Evolutionary conservation across 495 filamentous ascomycete species (phyloP), one percentile per base, ranked within the genome.

Genomic region (Hypoxylon rickii): DNA sequence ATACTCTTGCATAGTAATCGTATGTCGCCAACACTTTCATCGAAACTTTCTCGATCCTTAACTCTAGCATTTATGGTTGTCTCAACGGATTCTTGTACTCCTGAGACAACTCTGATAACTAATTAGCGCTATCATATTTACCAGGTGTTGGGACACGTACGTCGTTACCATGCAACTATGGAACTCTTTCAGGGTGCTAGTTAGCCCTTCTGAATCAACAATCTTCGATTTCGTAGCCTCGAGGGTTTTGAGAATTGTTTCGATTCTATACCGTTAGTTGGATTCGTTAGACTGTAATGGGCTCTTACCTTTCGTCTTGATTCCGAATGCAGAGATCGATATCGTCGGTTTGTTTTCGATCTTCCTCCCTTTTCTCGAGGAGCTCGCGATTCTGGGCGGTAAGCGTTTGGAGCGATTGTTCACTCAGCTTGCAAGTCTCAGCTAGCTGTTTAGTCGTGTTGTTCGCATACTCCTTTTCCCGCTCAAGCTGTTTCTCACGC

Each of bases 381-480:
- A 76, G 64, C 44, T 72, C 61, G 26, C 56, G 50, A 26, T 70
- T 69, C 32, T 72, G 70, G 5, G 46, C 20, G 10, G 46, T 50
- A 0, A 73, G 38, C 1, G 49, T 51, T 24, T 69, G 64, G 20
- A 75, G 58, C 1, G 63, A 61, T 18, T 44, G 41, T 6, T 66
- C 58, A 13, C 69, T 63, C 1, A 61, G 21, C 43, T 68, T 51
- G 1, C 70, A 63, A 6, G 54, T 58, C 11, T 64, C 57, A 10
- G 62, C 29, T 8, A 75, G 46, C 56, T 68, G 54, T 12, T 66
- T 19, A 6, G 53, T 63, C 33, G 76, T 61, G 10, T 40, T 33
- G 10, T 52, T 48, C 12, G 51, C 37, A 6, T 52, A 48, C 7
- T 69, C 38, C 41, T 59, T 63, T 42, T 74, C 67, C 1, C 44